Evolutionary conservation across 495 filamentous ascomycete species (phyloP), one percentile per base, ranked within the genome.

Genomic region (Hypoxylon intermedium): DNA sequence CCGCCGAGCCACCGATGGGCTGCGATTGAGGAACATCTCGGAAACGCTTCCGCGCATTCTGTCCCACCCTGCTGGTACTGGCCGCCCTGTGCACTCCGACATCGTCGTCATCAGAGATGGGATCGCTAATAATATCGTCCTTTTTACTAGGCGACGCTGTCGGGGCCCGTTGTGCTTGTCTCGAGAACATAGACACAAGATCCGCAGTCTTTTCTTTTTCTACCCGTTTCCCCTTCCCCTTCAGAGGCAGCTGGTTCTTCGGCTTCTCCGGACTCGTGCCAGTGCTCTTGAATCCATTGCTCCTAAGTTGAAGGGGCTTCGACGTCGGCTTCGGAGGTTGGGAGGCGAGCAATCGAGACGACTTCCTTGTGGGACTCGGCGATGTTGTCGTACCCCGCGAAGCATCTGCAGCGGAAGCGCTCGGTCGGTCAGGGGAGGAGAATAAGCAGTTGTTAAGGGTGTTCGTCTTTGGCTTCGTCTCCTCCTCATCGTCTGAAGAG

Each of bases 201-300:
- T 85, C 76, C 1, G 72, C 78, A 6, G 74, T 75, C 54, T 77
- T 77, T 0, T 71, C 75, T 48, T 75, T 78, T 42, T 77, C 76
- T 26, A 75, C 73, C 7, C 58, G 53, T 41, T 66, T 74, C 5
- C 62, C 67, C 38, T 66, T 74, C 5, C 62, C 67, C 46, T 71
- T 76, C 9, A 47, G 7, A n/a, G 53, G 43, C 1, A 56, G 20
- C 28, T 46, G 63, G 34, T 42, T 44, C 61, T 72, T 79, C n/a
- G 59, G 67, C 58, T 84, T 84, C 46, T 78, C 72, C 0, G 82
- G 82, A 54, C 80, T 83, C n/a, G 72, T 71, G 58, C 78, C 82
- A 5, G 77, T 69, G 60, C 77, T 80, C 34, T 75, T 73, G 42
- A 50, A 26, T n/a, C 52, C 51, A 53, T 67, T 65, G 5, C 48